These are phyloP conservation scores for Tuber calosporum DNA, from an alignment of 495 filamentous ascomycete species.

Conservation along the genomic window DNA sequence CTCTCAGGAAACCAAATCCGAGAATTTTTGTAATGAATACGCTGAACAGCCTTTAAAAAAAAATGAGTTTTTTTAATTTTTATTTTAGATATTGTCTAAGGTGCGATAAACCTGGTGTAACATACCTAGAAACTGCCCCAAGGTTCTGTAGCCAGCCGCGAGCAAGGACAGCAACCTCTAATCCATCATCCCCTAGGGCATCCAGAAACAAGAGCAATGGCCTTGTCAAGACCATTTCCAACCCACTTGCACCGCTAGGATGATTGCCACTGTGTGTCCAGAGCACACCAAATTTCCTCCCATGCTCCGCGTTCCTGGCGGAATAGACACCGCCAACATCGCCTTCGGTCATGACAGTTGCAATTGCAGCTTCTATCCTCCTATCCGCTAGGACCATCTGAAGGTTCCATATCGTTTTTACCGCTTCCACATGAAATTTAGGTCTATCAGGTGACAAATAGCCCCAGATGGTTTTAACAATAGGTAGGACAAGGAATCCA, in stretches of 20 bases:
- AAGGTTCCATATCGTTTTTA: conserved; percentile 75
- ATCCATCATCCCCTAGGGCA: conserved; percentile 62
- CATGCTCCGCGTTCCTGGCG: conserved; percentile 50
- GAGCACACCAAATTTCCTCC: conserved; percentile 60
- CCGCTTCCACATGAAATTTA: conserved; percentile 88
- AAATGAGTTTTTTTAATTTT: conserved; percentile 11
- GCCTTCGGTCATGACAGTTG: conserved; percentile 59
- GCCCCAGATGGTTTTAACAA: conserved; percentile 67
- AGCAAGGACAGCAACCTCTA: conserved; percentile 66
- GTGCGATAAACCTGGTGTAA: conserved; percentile 11
- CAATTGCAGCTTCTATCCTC: conserved; percentile 70
- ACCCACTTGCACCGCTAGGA: conserved; percentile 51
- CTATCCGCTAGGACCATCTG: conserved; percentile 59
- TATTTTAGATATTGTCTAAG: conserved; percentile 8
- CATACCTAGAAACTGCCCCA: conserved; percentile 57
- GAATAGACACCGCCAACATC: conserved; percentile 50
- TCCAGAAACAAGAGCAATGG: conserved; percentile 80
- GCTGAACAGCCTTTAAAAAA: conserved; percentile 48
- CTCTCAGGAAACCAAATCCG: conserved; percentile 49
- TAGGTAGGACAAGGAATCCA: conserved; percentile 57
- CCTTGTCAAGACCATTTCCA: conserved; percentile 66
- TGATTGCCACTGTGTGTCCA: conserved; percentile 75
- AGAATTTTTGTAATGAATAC: conserved; percentile 54
- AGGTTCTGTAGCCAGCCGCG: conserved; percentile 77
- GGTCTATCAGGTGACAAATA: conserved; percentile 72